Evolutionary conservation across 2,329 filamentous ascomycete species (phyloP), one percentile per base, ranked within the genome.

Genomic region (Elsinoe ampelina): DNA sequence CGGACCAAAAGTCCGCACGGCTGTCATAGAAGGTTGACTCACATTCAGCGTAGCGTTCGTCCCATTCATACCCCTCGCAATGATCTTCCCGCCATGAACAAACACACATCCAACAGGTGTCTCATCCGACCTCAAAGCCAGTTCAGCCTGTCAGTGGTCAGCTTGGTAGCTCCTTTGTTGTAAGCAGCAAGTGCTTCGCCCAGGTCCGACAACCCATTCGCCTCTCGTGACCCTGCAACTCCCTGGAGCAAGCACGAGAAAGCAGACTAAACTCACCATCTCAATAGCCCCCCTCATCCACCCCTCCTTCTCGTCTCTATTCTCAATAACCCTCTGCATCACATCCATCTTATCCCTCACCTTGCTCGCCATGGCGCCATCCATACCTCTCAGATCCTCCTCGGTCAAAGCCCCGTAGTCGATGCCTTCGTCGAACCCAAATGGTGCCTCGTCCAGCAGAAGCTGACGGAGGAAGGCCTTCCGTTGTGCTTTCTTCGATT

Each of bases 21-120:
- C 10, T 13, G 48, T 20, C 13, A 13, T 32, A 17, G 55, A 20
- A 41, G 57, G 45, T 43, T 35, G 32, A 68, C 73, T 52, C 70
- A 80, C 79, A 68, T 82, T 83, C 67, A 92, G 83, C 22, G 87
- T 93, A 63, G 87, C 80, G 66, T 96, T 98, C 55, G 93, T 98
- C 61, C 95, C 93, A 66, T 98, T 98, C 87, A 96, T 96, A 60
- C 93, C 93, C 61, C 80, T 81, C 41, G 89, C 91, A 62, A 98
- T 90, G 61, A 96, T 80, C 63, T 82, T 78, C 62, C 83, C 85
- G 26, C 88, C 73, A 68, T 90, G 81, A 19, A 97, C 91, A 55
- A 98, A 84, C 32, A 98, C 90, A 71, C 93, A 98, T 50, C 93
- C 95, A 17, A 98, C 93, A 1, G 93, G 93, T 1, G 95, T 97